Evolutionary conservation across 2,329 filamentous ascomycete genomes (phyloP), one percentile per base, ranked within the genome.

Genomic region (Diplocarpon rosae): DNA sequence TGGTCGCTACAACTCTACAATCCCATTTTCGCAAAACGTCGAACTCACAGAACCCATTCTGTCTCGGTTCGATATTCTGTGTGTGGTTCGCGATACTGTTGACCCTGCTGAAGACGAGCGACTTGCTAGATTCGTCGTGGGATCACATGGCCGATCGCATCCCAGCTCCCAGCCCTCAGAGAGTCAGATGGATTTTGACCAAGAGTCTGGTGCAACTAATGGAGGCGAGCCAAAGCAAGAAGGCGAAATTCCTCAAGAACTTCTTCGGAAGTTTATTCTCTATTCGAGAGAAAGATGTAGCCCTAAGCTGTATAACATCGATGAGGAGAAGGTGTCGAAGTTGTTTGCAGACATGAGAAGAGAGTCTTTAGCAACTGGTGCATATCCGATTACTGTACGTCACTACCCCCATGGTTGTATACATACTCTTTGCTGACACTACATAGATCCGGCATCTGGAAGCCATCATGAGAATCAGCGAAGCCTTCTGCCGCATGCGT

Each of bases 51-150:
- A 98, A 65, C 92, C 92, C 39, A 98, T 98, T 58, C 65, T 98
- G 61, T 96, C 90, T 11, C 90, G 92, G 76, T 98, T 98, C 62
- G 92, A 98, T 55, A 93, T 98, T 53, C 75, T 98, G 7, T 95
- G 87, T 60, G 92, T 98, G 6, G 90, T 98, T 13, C 81, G 92
- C 39, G 92, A 98, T 62, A 93, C 88, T 0, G 92, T 96, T 5
- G 89, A 96, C 56, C 90, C 92, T 0, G 73, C 69, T 12, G 89
- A 96, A 63, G 92, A 98, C 56, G 92, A 96, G 66, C 80, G 90
- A 16, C 74, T 98, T 5, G 92, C 92, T 5, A 83, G 83, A 44
- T 98, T 98, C 63, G 93, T 98, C 39, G 88, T 98, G 41, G 85
- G 86, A 52, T 95, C 88, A 1, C 92, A 98, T 65, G 85, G 86